Conservation (phyloP, 176 grass and related monocot species). For the Dendrocalamus sinicus region DNA sequence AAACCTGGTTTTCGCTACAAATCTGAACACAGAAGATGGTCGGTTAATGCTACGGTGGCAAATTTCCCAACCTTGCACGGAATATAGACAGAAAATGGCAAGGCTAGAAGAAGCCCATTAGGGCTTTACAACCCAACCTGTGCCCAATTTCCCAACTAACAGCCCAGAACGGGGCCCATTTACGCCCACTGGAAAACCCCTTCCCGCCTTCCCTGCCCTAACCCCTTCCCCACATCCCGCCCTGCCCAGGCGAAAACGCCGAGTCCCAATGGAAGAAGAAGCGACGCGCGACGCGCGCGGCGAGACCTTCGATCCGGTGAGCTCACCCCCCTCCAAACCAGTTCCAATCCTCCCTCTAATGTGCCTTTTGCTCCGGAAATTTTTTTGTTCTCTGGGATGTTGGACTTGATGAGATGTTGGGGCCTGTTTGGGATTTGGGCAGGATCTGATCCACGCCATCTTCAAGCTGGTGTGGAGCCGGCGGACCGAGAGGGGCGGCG, state of each 20-base stretch:
- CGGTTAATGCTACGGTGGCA: no score
- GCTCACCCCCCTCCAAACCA: not conserved
- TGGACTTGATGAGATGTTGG: not conserved
- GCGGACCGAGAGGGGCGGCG: conserved; percentile 38
- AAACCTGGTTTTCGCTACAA: no score
- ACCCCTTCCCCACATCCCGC: not conserved
- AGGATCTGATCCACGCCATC: conserved; percentile 78
- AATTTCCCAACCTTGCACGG: no score
- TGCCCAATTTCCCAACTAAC: no score
- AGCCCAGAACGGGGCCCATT: no score
- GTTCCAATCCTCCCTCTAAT: not conserved
- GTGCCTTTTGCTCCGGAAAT: not conserved
- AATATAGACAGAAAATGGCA: no score
- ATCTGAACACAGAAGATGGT: no score
- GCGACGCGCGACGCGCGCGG: not conserved
- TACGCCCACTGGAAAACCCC: not conserved
- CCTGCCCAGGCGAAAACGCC: not conserved
- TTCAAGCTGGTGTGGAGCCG: conserved; percentile 89
- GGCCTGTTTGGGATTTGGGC: conserved; percentile 19
- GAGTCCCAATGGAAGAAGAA: conserved; percentile 35
- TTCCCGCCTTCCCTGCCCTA: conserved; percentile 19
- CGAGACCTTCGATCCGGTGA: conserved; percentile 62
- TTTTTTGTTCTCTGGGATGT: not conserved
- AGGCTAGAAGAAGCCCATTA: no score
- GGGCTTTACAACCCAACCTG: no score